Base-by-base conservation (phyloP, 768 basidiomycete genomes). In the Leccinum arenicola region DNA sequence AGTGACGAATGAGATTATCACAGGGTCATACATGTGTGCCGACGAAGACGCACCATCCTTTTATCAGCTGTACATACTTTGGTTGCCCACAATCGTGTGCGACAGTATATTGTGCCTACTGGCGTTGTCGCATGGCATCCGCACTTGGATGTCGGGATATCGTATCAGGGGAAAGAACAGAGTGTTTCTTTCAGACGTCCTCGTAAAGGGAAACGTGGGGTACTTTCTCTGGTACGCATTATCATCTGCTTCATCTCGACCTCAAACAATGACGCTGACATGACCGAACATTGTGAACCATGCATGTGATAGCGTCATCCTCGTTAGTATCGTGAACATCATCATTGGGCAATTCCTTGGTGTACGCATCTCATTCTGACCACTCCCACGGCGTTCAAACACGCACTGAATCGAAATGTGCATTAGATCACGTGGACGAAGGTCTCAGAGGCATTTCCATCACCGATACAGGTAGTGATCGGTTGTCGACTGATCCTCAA, bases 51-150 rank as follows among this genome's bases (percentile, higher is more conserved):
- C 10, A 1, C 52, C 61, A 17, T 17, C 49, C 3, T 58, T 56
- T 56, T 58, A 25, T 8, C 56, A 47, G 14, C 25, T 45, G 4
- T 64, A 56, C 21, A 38, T 56, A 8, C 21, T 64, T 3, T 62
- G 63, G 63, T 6, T 62, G 29, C 61, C 61, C 6, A 36, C 56
- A n/a, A 54, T 64, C 35, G 15, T 54, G 25, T 54, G 38, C 33
- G 55, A 64, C 14, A 36, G 57, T 3, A 1, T 48, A 1, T 49
- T 64, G 7, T 64, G 60, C 21, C 17, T 54, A 43, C 49, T 64
- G 11, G 57, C 61, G 5, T 38, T 55, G 35, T 60, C 43, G 54
- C 23, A 45, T 12, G 43, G 49, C 8, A 19, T 60, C 23, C 31
- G 40, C 23, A 19, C 29, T 9, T 19, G 29, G 17, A 6, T 50